Evolutionary conservation across 2,329 filamentous ascomycete species (phyloP), one percentile per base, ranked within the genome.

Genomic region (Tricladium varicosporioides): DNA sequence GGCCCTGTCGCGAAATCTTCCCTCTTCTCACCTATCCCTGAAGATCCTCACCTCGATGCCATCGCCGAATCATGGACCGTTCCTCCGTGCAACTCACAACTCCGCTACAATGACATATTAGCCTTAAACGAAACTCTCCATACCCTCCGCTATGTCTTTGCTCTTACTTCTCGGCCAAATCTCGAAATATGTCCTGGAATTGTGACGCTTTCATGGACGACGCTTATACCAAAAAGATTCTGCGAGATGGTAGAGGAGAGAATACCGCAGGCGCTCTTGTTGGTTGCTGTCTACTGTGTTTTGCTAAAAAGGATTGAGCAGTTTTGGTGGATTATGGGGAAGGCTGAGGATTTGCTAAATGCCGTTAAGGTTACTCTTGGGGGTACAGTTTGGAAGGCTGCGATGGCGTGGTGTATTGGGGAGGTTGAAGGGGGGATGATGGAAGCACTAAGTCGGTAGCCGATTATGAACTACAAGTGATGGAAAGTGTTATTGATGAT

Each of bases 201-300:
- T 10, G 57, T 51, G 14, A 48, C 48, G 10, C 44, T 60, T 13
- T 48, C 45, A 2, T 60, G 58, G 58, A 54, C 36, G 4, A 52
- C 48, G 5, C 11, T 52, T 0, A 31, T 60, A 9, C 58, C 58
- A 9, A 31, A 8, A 16, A 16, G 54, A 7, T 54, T 60, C 32
- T 57, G 50, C 40, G 48, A 54, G 31, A 52, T 60, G 46, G 48
- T 59, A 5, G 48, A 57, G 33, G 33, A 56, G 13, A 48, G 44
- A 14, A 31, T 18, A 19, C 70, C 71, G 10, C 65, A 70, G 58
- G 56, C 56, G 13, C 48, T 59, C 43, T 13, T 61, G 1, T 14
- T 59, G 33, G n/a, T 59, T 18, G 59, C 53, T n/a, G 22, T 49
- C 15, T 61, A 61, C 15, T 56, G 53, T 48, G 48, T 61, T 13